Base-by-base conservation (phyloP, 1,284 basidiomycete species). In the Schizophyllum commune region DNA sequence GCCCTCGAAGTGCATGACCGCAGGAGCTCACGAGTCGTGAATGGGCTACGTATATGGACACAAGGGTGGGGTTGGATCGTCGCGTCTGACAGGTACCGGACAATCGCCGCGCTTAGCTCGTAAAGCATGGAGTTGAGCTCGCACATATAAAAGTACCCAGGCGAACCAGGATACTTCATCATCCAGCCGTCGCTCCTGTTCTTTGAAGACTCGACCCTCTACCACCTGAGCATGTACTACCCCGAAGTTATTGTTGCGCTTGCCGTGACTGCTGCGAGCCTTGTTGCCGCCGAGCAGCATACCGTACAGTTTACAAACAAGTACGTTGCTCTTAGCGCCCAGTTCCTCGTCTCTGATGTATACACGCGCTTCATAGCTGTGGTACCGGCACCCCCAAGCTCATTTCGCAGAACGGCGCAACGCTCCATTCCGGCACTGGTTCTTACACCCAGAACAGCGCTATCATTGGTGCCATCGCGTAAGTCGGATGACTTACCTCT, bases 391-490 rank as follows among this genome's bases (percentile, higher is more conserved):
- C 39, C 67, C 71, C 71, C 6, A 65, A 55, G 33, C 55, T 72
- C 54, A 68, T 67, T 32, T 13, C 19, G 15, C 56, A 61, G 52
- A 52, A 51, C 11, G 56, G 56, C 22, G 39, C 39, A 3, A 27
- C n/a, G 13, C 47, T 58, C n/a, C 59, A 56, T 32, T 61, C 60
- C 51, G 58, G 47, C 52, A 56, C 56, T 19, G 56, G 56, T 8
- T 67, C 71, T 22, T 77, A 70, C 58, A 74, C 72, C 19, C 63
- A 39, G 54, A 73, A 74, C 57, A 75, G 75, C 0, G 71, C 74
- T n/a, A 63, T 79, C 20, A 51, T 52, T 5, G 61, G 69, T 19
- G 76, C 74, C 17, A 78, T 79, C 55, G 77, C 77, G 71, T 77
- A 17, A 47, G 39, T 17, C 17, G 13, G 39, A 11, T 47, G 3